These are phyloP conservation scores for Quercus rubra DNA, from an alignment of 306 rosid species.

Conservation along the genomic window DNA sequence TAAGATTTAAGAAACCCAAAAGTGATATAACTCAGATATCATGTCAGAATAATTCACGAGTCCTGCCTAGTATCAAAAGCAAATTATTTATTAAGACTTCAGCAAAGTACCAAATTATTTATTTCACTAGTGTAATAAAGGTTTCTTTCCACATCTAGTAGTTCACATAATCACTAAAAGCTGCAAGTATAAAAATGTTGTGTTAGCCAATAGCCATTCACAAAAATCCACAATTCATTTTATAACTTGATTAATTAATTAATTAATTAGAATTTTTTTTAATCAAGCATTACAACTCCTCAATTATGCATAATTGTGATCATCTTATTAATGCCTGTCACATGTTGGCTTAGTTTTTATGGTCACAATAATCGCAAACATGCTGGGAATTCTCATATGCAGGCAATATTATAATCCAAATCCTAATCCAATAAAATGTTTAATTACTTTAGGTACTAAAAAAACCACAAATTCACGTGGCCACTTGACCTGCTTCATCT, in stretches of 20 bases:
- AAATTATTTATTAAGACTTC: constrained; percentile 7
- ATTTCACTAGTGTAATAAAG: constrained; percentile 19
- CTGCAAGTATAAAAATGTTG: background rate
- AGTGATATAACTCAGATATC: background rate
- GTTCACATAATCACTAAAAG: constrained; percentile 13
- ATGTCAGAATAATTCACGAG: background rate
- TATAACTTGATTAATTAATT: constrained; percentile 1
- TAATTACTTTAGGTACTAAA: constrained; percentile 17
- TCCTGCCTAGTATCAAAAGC: background rate
- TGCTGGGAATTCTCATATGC: constrained; percentile 29
- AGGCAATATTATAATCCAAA: constrained; percentile 19
- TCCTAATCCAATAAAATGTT: constrained; percentile 32
- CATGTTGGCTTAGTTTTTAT: constrained; percentile 36
- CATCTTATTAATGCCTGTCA: constrained; percentile 22
- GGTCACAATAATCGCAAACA: constrained; percentile 36
- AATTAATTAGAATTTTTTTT: background rate
- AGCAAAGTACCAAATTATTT: constrained; percentile 45
- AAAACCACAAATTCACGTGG: constrained; percentile 51
- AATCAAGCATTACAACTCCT: background rate
- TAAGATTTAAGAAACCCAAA: background rate
- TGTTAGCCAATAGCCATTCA: constrained; percentile 35
- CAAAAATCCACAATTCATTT: constrained; percentile 22
- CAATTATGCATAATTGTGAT: background rate
- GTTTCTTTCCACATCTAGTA: constrained; percentile 26
- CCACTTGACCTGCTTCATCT: constrained; percentile 39